Evolutionary conservation across 306 rosid species (phyloP).

Genomic region (Cucumis cinereus): DNA sequence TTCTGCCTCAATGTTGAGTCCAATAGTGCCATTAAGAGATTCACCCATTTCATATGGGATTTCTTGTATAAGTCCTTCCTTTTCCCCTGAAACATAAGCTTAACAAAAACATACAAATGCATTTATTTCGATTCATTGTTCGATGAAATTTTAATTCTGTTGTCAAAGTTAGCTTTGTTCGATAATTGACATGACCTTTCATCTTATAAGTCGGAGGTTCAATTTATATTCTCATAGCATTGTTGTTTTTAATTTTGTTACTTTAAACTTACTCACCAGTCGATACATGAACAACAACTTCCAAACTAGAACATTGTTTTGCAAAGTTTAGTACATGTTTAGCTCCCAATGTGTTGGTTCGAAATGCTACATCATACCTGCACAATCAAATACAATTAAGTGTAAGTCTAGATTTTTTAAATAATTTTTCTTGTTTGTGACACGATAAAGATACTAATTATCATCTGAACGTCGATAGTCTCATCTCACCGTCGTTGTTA

Average conservation of each 20-base stretch:
- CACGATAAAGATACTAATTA: too few species aligned
- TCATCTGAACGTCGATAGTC: too few species aligned
- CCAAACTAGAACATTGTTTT: constrained; percentile 31
- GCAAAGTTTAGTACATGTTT: constrained; percentile 52
- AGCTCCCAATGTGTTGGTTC: constrained; percentile 49
- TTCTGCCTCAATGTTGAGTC: constrained; percentile 46
- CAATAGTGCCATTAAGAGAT: constrained; percentile 45
- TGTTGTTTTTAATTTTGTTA: too few species aligned
- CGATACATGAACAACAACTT: constrained; percentile 52
- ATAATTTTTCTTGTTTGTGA: too few species aligned
- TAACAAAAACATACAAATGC: background rate
- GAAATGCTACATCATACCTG: constrained; percentile 58
- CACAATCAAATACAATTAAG: background rate
- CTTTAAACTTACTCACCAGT: constrained; percentile 59
- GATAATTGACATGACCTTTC: too few species aligned
- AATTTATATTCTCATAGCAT: too few species aligned
- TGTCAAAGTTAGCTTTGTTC: too few species aligned
- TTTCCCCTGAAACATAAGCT: constrained; percentile 83
- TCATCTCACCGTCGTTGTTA: too few species aligned
- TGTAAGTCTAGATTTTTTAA: too few species aligned
- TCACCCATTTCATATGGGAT: constrained; percentile 40
- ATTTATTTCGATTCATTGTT: background rate
- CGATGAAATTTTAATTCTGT: too few species aligned
- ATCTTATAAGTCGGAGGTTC: too few species aligned
- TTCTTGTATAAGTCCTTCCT: constrained; percentile 49